Evolutionary conservation across 208 protist species (phyloP).

Genomic region (Vickermania spadyakhi): DNA sequence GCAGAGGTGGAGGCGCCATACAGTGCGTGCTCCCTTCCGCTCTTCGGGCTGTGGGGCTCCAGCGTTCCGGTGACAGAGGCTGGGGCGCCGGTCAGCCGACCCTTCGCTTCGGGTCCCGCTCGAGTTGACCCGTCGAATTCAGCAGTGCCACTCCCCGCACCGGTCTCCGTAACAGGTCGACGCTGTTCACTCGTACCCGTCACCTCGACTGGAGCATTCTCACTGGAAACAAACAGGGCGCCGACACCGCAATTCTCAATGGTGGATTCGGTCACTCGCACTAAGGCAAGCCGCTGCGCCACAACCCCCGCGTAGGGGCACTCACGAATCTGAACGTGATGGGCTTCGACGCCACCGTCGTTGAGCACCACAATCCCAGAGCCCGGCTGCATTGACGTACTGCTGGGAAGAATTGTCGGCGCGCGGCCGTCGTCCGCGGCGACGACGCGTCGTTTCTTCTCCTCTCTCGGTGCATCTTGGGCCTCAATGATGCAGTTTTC

Average conservation of each 20-base stretch:
- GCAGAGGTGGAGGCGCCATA: neutral
- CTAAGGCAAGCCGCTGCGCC: constrained; percentile 1
- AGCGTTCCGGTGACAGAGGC: neutral
- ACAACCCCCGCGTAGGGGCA: constrained; percentile 13
- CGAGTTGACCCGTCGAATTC: no score
- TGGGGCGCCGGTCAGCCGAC: neutral
- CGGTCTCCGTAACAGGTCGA: neutral
- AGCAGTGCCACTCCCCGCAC: neutral
- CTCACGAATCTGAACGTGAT: constrained; percentile 6
- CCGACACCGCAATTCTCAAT: constrained; percentile 16
- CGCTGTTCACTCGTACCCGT: neutral
- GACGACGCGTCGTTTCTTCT: neutral
- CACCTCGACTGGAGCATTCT: neutral
- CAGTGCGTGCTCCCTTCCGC: no score
- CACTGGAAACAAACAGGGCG: constrained; percentile 8
- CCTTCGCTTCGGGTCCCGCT: neutral
- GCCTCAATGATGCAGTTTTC: constrained; percentile 6
- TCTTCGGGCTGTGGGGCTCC: neutral
- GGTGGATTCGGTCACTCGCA: constrained; percentile 10
- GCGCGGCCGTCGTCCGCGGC: neutral
- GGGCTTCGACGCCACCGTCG: constrained; percentile 1
- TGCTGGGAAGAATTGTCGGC: neutral
- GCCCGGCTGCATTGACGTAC: constrained; percentile 3
- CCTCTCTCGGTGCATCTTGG: neutral
- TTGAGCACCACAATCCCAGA: constrained; percentile 10